A percentile compares a stretch with the other conserved stretches of the same genome.
phyloP scores from a whole-genome alignment of 1,284 basidiomycete species.

The Phenoliferia sp. region DNA sequence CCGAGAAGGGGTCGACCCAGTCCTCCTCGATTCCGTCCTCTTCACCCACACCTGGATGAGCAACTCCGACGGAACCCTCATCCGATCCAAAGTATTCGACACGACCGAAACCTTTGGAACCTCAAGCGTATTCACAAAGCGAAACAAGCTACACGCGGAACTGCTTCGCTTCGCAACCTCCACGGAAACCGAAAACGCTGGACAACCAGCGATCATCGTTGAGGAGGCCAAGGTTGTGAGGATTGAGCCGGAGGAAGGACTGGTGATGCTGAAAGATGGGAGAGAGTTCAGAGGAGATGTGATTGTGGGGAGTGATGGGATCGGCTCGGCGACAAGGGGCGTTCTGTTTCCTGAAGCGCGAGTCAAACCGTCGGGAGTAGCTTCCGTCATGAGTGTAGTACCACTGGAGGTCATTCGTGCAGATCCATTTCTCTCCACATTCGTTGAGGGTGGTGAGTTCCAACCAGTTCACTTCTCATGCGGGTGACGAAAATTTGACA shows the following conservation, averaged over 20 bases:
- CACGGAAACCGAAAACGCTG: not conserved
- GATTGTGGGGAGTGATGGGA: not conserved
- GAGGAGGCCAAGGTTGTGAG: not conserved
- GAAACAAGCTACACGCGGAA: not conserved
- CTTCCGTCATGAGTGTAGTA: not conserved
- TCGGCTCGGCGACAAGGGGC: not conserved
- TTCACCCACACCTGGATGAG: not conserved
- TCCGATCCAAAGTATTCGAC: not conserved
- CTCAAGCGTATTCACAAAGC: not conserved
- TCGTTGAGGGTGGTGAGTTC: not conserved
- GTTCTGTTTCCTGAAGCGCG: not conserved
- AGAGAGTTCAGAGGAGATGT: not conserved
- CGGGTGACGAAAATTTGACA: too few relatives aligned
- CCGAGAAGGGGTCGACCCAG: not conserved
- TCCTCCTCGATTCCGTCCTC: not conserved
- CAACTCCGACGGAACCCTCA: not conserved
- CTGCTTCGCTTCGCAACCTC: not conserved
- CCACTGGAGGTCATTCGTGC: not conserved
- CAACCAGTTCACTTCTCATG: too few relatives aligned
- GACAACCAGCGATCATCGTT: not conserved
- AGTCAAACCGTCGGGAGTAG: not conserved
- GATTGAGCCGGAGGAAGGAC: not conserved
- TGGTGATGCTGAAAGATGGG: not conserved
- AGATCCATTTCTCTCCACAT: not conserved
- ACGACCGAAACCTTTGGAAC: not conserved